A percentile compares a stretch with the other conserved stretches of the same genome.
These are phyloP conservation scores for Zoysia japonica DNA, from an alignment of 176 grass and related monocot species.

Conservation along the genomic window DNA sequence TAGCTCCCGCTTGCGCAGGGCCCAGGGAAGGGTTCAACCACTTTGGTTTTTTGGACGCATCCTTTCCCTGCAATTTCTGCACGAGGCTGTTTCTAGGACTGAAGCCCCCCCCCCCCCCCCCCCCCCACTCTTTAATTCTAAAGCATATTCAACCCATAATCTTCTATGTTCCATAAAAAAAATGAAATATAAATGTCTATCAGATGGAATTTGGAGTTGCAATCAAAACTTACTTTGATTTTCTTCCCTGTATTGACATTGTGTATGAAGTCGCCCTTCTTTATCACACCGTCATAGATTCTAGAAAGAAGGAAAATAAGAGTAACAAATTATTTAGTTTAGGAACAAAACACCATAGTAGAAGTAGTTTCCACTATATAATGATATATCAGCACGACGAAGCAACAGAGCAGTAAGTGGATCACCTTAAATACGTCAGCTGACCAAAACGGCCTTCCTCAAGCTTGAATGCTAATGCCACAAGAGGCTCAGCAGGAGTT, in stretches of 20 bases:
- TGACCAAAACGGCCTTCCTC: constrained; percentile 99
- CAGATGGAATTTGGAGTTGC: constrained; percentile 14
- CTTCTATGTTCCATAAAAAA: neutral
- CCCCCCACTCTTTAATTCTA: neutral
- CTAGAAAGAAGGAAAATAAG: constrained; percentile 50
- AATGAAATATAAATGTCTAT: neutral
- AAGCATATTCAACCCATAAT: neutral
- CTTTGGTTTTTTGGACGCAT: too few species aligned
- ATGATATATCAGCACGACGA: constrained; percentile 23
- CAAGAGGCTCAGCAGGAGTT: constrained; percentile 72
- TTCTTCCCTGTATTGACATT: constrained; percentile 98
- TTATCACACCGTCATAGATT: constrained; percentile 92
- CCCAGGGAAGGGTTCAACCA: too few species aligned
- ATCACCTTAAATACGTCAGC: constrained; percentile 91
- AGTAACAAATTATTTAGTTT: constrained; percentile 32
- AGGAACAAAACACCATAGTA: constrained; percentile 19
- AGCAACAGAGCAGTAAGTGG: constrained; percentile 5
- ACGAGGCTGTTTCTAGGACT: too few species aligned
- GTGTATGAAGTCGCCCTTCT: constrained; percentile 91
- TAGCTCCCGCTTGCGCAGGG: too few species aligned
- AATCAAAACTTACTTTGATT: constrained; percentile 72
- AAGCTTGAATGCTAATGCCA: constrained; percentile 93
- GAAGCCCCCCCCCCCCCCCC: too few species aligned
- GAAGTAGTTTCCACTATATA: constrained; percentile 1
- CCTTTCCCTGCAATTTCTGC: too few species aligned